Base-by-base conservation (phyloP, 1,284 basidiomycete species). In the Sphagnurus paluster region DNA sequence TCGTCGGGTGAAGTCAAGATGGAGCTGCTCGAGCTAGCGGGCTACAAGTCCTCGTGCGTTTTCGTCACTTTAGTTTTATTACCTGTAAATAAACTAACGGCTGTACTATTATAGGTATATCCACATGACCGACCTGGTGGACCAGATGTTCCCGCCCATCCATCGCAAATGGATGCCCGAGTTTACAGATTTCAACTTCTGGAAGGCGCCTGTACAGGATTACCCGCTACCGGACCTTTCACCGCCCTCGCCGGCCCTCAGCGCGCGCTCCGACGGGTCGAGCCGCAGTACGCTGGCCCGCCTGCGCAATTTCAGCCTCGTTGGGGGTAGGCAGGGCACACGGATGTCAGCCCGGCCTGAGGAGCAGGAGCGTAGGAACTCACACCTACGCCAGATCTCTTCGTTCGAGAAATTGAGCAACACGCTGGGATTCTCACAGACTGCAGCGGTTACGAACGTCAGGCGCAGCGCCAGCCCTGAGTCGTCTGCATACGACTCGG, bases 131-230 rank as follows among this genome's bases (percentile, higher is more conserved):
- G 96, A 99, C 66, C 80, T 99, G 11, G 97, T 99, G 24, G 95
- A 99, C 70, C 95, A 98, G 66, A 96, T 98, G 87, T 99, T 99
- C 75, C 97, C 97, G 20, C 93, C 96, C 0, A 93, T 98, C 49
- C 82, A 93, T 59, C 83, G 85, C 43, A 91, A 90, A 62, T 87
- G 87, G 75, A 81, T 84, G 29, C 84, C 92, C 1, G 93, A 97
- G 65, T 99, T 80, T 65, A 98, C 94, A 14, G 96, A 99, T 66
- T 96, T 98, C 75, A 98, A 97, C 63, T 99, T 84, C 64, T 99
- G 97, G 97, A 87, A 93, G 53, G 60, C 80, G 0, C 84, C 91
- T 0, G 71, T 96, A 7, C 77, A 79, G 38, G 88, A 93, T 2
- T 84, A 90, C 50, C 75, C 86, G 10, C 73, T 98, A 1, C 96